A percentile compares a stretch with the other conserved stretches of the same genome.
These are phyloP conservation scores for Hura crepitans DNA, from an alignment of 441 rosid genomes.

Conservation along the genomic window DNA sequence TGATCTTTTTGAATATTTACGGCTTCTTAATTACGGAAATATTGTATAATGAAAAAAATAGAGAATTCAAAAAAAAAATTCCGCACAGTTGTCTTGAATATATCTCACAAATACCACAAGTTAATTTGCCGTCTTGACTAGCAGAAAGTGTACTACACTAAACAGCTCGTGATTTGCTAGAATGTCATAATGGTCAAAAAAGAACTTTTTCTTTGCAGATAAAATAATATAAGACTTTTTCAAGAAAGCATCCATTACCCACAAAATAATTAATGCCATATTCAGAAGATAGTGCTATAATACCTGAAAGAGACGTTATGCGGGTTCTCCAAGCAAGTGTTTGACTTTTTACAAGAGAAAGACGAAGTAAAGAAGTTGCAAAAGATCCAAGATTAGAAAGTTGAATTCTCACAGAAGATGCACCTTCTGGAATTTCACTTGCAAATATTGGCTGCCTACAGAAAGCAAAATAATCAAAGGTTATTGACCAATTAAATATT, in stretches of 20 bases:
- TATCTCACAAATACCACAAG: not conserved
- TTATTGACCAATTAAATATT: conserved; percentile 23
- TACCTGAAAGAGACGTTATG: conserved; percentile 75
- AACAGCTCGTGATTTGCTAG: not conserved
- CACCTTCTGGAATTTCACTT: conserved; percentile 43
- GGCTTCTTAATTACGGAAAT: not conserved
- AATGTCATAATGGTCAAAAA: not conserved
- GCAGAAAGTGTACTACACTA: not conserved
- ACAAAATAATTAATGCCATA: not conserved
- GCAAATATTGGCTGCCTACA: conserved; percentile 47
- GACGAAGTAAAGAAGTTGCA: conserved; percentile 53
- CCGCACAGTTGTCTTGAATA: not conserved
- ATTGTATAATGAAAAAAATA: not conserved
- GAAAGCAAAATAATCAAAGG: conserved; percentile 31
- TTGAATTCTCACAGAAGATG: conserved; percentile 59
- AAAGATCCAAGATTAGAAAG: conserved; percentile 60
- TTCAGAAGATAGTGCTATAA: conserved; percentile 17
- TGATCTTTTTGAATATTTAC: not conserved
- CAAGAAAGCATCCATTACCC: not conserved
- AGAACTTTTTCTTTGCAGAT: not conserved
- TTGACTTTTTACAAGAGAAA: conserved; percentile 57
- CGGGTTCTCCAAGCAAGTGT: conserved; percentile 84
- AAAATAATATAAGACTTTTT: not conserved
- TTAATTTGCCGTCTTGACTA: not conserved
- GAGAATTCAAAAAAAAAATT: not conserved